phyloP scores from a whole-genome alignment of 2,329 filamentous ascomycete species.

The Pleomassaria siparia region DNA sequence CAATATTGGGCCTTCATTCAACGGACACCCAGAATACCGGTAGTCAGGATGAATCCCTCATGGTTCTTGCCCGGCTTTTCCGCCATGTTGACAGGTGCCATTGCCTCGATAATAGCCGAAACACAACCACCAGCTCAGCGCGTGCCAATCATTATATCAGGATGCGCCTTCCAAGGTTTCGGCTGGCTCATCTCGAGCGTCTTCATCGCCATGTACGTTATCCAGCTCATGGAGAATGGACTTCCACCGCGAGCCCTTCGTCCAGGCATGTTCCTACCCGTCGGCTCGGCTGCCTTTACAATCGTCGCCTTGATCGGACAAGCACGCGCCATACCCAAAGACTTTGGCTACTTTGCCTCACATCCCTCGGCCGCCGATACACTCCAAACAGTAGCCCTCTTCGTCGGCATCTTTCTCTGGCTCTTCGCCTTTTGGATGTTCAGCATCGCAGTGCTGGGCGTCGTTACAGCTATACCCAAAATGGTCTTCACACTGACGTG shows the following conservation, averaged over 20 bases:
- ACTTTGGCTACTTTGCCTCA: constrained; percentile 31
- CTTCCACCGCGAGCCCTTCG: constrained; percentile 62
- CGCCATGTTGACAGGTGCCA: constrained; percentile 69
- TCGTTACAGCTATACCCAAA: constrained; percentile 12
- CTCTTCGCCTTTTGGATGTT: constrained; percentile 60
- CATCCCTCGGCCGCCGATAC: constrained; percentile 25
- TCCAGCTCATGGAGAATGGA: constrained; percentile 64
- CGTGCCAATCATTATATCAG: constrained; percentile 63
- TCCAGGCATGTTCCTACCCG: constrained; percentile 71
- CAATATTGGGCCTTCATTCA: constrained; percentile 66
- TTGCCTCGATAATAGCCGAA: constrained; percentile 63
- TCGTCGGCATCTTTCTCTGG: constrained; percentile 62
- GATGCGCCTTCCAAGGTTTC: constrained; percentile 68
- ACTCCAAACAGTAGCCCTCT: constrained; percentile 46
- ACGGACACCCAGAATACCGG: constrained; percentile 56
- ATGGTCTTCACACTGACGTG: constrained; percentile 58
- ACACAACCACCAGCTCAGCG: constrained; percentile 58
- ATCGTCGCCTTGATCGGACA: constrained; percentile 70
- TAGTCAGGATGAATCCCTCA: constrained; percentile 65
- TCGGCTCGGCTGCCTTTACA: constrained; percentile 70
- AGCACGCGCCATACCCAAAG: constrained; percentile 54
- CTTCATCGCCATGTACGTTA: constrained; percentile 69
- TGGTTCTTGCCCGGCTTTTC: constrained; percentile 71
- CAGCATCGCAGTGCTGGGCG: constrained; percentile 35
- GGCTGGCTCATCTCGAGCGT: constrained; percentile 66